Base-by-base conservation (phyloP, 2,329 filamentous ascomycete species). In the Nemania abortiva region DNA sequence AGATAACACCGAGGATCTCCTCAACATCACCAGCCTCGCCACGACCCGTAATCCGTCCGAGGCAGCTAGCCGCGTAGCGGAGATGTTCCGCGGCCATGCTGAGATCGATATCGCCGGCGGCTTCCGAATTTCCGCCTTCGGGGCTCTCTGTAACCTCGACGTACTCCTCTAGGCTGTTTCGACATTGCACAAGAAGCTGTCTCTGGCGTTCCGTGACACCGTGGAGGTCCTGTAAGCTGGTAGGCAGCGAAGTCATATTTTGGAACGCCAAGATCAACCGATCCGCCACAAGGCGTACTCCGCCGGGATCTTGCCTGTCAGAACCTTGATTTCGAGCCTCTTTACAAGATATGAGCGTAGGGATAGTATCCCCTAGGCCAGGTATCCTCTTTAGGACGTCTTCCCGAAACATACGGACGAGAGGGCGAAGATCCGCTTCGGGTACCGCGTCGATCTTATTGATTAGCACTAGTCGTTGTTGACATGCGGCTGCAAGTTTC, bases 1-100 rank as follows among this genome's bases (percentile, higher is more conserved):
- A 99, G 3, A 99, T 95, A 24, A 99, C 95, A 0, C 96, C 96
- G 53, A 99, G 82, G 7, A 99, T 93, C 78, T 98, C 96, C 79
- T 99, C 95, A 18, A 98, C 94, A 80, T 98, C 95, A 2, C 94
- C 93, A 49, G 88, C 88, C 75, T 94, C 93, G 0, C 94, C 95
- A 64, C 89, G 89, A 0, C 96, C 96, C 0, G 94, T 98, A 75
- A 98, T 97, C 66, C 90, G 89, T 1, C 94, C 92, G n/a, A 98
- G 84, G 71, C 89, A 91, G 61, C 91, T 88, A 0, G 93, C 94
- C 13, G 94, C 95, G 73, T 89, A 89, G 52, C 96, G 90, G 64
- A 99, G 84, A 77, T 95, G 90, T 80, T 99, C 96, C 0, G 96
- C 96, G 11, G 94, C 95, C 29, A 97, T 86, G 6, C 98, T 95